phyloP scores from a whole-genome alignment of 805 yeast genomes.

The Metschnikowia aberdeeniae region DNA sequence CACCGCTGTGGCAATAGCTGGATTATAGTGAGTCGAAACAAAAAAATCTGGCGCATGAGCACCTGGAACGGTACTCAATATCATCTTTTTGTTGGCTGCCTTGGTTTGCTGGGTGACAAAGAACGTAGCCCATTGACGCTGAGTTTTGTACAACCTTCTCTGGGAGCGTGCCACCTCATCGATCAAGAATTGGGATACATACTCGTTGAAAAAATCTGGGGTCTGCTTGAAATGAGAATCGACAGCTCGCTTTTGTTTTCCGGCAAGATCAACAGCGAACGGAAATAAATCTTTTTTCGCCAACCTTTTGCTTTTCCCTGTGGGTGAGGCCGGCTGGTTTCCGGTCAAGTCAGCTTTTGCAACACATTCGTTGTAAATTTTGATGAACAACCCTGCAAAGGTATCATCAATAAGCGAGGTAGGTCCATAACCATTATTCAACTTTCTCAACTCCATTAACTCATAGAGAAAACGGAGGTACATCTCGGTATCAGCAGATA shows the following conservation, averaged over 20 bases:
- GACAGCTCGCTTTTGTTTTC: constrained; percentile 24
- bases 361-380: constrained; percentile 30
- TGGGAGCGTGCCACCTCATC: constrained; percentile 7
- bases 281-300: constrained; percentile 44
- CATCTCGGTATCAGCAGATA: constrained; percentile 34
- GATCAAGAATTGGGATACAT: constrained; percentile 10
- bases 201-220: constrained; percentile 28
- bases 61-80: constrained; percentile 1
- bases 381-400: constrained; percentile 56
- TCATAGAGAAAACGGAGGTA: constrained; percentile 46
- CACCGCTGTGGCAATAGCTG: neutral
- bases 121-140: neutral
- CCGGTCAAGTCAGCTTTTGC: neutral
- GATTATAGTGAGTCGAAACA: neutral
- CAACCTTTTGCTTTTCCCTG: constrained; percentile 31
- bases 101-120: neutral
- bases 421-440: constrained; percentile 79
- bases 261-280: constrained; percentile 32
- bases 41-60: constrained; percentile 2
- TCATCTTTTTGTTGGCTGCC: neutral
- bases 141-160: neutral
- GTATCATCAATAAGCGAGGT: constrained; percentile 74
- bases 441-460: constrained; percentile 56
- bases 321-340: constrained; percentile 23
- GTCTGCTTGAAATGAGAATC: constrained; percentile 28